These are phyloP conservation scores for Sporothrix euskadiensis DNA, from an alignment of 2,329 filamentous ascomycete species.

Conservation along the genomic window DNA sequence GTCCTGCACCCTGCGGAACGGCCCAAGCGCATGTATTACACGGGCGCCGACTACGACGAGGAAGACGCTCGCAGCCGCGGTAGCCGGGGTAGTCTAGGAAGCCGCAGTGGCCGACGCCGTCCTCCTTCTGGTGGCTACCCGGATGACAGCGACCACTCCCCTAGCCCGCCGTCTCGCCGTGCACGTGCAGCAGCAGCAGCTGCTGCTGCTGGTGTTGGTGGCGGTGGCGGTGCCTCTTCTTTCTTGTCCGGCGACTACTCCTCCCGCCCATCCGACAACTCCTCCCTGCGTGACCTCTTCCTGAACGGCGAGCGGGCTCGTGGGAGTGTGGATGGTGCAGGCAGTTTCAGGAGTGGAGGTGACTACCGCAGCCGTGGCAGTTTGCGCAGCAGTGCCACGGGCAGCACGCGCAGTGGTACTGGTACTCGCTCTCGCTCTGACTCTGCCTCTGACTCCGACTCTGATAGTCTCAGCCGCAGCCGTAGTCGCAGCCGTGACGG, in stretches of 20 bases:
- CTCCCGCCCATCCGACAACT: slow-evolving; percentile 16
- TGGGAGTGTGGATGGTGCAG: slow-evolving; percentile 12
- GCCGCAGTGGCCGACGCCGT: background rate
- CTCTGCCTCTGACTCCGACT: too few relatives aligned
- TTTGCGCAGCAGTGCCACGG: background rate
- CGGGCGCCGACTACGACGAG: background rate
- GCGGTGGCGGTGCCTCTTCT: background rate
- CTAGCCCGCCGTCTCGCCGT: background rate
- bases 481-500: background rate
- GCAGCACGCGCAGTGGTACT: background rate
- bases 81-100: background rate
- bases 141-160: slow-evolving; percentile 1
- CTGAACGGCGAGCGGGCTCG: background rate
- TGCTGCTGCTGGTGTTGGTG: background rate
- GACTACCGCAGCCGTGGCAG: background rate
- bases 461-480: background rate
- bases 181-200: background rate
- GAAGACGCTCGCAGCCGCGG: background rate
- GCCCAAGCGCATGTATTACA: slow-evolving; percentile 5
- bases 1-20: slow-evolving; percentile 6
- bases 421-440: too few relatives aligned
- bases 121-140: background rate
- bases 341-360: background rate
- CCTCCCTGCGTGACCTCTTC: slow-evolving; percentile 22
- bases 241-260: slow-evolving; percentile 20